Evolutionary conservation across 129 eudicot genomes (phyloP).

Genomic region (Pulicaria dysenterica): DNA sequence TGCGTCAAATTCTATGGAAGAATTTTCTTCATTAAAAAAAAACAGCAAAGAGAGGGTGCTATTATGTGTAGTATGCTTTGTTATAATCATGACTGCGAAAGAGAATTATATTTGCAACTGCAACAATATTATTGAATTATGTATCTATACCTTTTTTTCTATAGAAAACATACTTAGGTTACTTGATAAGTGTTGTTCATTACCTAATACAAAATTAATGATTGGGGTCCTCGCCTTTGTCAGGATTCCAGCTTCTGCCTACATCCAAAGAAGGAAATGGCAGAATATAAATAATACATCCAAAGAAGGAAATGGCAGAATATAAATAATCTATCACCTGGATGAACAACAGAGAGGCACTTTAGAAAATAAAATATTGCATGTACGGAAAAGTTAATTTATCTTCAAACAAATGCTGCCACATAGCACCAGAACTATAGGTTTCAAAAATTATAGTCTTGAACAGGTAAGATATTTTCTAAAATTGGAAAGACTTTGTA

Average conservation of each 20-base stretch:
- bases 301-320: constrained; percentile 27
- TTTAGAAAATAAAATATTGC: not conserved
- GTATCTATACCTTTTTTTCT: not conserved
- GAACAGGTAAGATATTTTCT: constrained; percentile 1
- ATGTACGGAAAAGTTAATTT: not conserved
- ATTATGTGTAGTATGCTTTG: not conserved
- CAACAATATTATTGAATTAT: not conserved
- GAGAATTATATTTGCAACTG: not conserved
- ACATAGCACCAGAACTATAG: constrained; percentile 11
- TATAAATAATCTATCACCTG: constrained; percentile 15
- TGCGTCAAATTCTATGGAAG: constrained; percentile 14
- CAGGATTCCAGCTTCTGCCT: constrained; percentile 58
- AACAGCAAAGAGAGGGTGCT: not conserved
- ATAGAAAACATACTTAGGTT: not conserved
- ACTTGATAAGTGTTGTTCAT: constrained; percentile 22
- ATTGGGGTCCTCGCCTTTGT: constrained; percentile 47
- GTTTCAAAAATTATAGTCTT: not conserved
- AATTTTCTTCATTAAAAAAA: not conserved
- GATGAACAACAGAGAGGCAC: constrained; percentile 1
- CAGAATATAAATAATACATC: constrained; percentile 22
- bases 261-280: constrained; percentile 35
- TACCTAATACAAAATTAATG: constrained; percentile 86
- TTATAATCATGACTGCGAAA: constrained; percentile 6
- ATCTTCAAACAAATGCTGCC: constrained; percentile 7
- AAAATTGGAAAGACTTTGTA: not conserved